Conservation (phyloP, 805 yeast species). For the Candida ipomoeae region DNA sequence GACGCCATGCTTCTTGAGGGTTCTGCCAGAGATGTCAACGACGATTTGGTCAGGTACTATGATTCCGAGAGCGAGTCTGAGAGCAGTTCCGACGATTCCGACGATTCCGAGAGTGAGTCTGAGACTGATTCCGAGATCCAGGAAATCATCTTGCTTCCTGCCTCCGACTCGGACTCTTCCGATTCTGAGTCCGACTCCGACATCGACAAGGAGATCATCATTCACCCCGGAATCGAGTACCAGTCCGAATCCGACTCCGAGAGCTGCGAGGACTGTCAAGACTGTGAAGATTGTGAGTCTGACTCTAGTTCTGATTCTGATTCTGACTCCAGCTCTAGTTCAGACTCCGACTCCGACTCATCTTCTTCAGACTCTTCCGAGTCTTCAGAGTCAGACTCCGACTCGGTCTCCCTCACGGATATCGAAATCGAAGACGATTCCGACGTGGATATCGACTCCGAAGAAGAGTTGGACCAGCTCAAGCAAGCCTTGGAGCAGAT, state of each 20-base stretch:
- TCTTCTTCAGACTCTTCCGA: slow-evolving; percentile 1
- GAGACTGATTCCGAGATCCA: slow-evolving; percentile 12
- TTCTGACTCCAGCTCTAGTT: slow-evolving; percentile 8
- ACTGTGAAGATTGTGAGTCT: slow-evolving; percentile 9
- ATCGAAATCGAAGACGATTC: slow-evolving; percentile 11
- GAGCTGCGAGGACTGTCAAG: slow-evolving; percentile 1
- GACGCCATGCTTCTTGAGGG: slow-evolving; percentile 29
- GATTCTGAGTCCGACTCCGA: slow-evolving; percentile 25
- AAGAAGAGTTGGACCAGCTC: slow-evolving; percentile 22
- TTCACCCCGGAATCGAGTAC: slow-evolving; percentile 4
- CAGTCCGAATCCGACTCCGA: slow-evolving; percentile 24
- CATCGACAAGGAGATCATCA: slow-evolving; percentile 12
- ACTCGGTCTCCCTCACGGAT: slow-evolving; percentile 10
- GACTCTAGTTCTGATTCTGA: slow-evolving; percentile 13
- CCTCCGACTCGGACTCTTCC: slow-evolving; percentile 17
- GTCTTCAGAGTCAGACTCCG: slow-evolving; percentile 5
- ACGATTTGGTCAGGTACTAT: slow-evolving; percentile 23
- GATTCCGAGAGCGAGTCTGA: slow-evolving; percentile 17
- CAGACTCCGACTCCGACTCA: slow-evolving; percentile 4
- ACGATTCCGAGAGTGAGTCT: slow-evolving; percentile 16
- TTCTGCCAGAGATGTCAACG: slow-evolving; percentile 20
- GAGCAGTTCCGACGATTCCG: too few relatives aligned
- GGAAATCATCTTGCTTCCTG: slow-evolving; percentile 5
- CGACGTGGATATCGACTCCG: slow-evolving; percentile 28
- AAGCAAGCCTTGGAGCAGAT: slow-evolving; percentile 16